phyloP scores from a whole-genome alignment of 2,329 filamentous ascomycete species.

The Aureobasidium sp. region DNA sequence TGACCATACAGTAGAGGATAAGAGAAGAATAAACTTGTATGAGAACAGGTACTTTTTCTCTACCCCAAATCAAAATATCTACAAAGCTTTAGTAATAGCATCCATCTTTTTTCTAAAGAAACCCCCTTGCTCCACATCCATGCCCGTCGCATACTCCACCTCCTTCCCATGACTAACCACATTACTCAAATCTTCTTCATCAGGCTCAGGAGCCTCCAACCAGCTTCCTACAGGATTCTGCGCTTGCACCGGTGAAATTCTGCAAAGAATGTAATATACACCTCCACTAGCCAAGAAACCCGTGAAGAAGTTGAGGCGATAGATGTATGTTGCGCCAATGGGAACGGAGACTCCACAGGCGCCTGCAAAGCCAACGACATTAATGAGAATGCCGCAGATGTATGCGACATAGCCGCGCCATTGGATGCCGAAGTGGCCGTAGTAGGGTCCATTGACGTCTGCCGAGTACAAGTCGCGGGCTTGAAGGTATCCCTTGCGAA shows the following conservation, averaged over 20 bases:
- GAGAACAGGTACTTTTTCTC: background rate
- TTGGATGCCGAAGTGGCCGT: slow-evolving; percentile 63
- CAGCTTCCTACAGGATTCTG: slow-evolving; percentile 57
- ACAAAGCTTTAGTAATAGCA: background rate
- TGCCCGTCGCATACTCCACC: slow-evolving; percentile 6
- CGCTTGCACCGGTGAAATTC: slow-evolving; percentile 62
- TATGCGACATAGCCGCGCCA: slow-evolving; percentile 82
- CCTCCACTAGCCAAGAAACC: slow-evolving; percentile 64
- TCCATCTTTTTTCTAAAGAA: slow-evolving; percentile 11
- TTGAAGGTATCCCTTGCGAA: slow-evolving; percentile 73
- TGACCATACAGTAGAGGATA: too few species aligned
- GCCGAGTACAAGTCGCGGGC: slow-evolving; percentile 72
- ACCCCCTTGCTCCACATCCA: slow-evolving; percentile 12
- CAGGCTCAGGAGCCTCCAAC: slow-evolving; percentile 63
- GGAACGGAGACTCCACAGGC: slow-evolving; percentile 67
- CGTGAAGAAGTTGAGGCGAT: slow-evolving; percentile 83
- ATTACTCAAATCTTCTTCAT: slow-evolving; percentile 16
- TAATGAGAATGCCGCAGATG: slow-evolving; percentile 74
- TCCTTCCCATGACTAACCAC: slow-evolving; percentile 8
- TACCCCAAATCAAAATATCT: background rate
- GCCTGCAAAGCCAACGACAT: slow-evolving; percentile 84
- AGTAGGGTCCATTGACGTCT: slow-evolving; percentile 60
- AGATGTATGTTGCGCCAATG: slow-evolving; percentile 72
- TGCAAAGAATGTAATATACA: slow-evolving; percentile 64
- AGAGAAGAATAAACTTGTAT: too few species aligned